These are phyloP conservation scores for Aspergillus wentii DNA, from an alignment of 495 filamentous ascomycete species.

Conservation along the genomic window DNA sequence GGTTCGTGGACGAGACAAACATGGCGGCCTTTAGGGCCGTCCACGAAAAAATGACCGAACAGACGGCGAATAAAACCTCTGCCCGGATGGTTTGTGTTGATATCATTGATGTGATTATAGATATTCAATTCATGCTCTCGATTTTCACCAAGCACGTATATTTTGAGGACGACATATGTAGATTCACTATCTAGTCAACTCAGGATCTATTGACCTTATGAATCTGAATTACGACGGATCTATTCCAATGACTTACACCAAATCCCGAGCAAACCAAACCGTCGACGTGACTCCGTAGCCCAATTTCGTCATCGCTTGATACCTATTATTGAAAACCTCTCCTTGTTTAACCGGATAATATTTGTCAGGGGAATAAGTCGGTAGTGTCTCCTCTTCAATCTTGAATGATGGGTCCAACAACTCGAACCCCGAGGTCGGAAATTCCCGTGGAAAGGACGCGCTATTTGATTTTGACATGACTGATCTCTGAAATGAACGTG, in stretches of 20 bases:
- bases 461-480: background rate
- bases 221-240: background rate
- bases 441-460: background rate
- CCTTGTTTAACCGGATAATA: slow-evolving; percentile 40
- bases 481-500: no score
- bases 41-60: slow-evolving; percentile 15
- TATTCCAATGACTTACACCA: slow-evolving; percentile 14
- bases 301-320: slow-evolving; percentile 44
- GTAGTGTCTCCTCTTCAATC: slow-evolving; percentile 37
- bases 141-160: slow-evolving; percentile 11
- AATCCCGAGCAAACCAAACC: slow-evolving; percentile 48
- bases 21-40: slow-evolving; percentile 22
- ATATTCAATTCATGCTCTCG: slow-evolving; percentile 11
- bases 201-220: background rate
- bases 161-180: slow-evolving; percentile 16
- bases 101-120: slow-evolving; percentile 13
- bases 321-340: slow-evolving; percentile 32
- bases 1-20: slow-evolving; percentile 27
- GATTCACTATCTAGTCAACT: slow-evolving; percentile 6
- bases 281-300: slow-evolving; percentile 41
- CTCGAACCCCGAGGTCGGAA: slow-evolving; percentile 10
- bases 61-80: slow-evolving; percentile 15
- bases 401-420: slow-evolving; percentile 10
- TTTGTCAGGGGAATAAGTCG: slow-evolving; percentile 28
- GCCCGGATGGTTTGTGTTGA: slow-evolving; percentile 12